phyloP scores from a whole-genome alignment of 148 eudicot genomes.

The Fallopia convolvulus region DNA sequence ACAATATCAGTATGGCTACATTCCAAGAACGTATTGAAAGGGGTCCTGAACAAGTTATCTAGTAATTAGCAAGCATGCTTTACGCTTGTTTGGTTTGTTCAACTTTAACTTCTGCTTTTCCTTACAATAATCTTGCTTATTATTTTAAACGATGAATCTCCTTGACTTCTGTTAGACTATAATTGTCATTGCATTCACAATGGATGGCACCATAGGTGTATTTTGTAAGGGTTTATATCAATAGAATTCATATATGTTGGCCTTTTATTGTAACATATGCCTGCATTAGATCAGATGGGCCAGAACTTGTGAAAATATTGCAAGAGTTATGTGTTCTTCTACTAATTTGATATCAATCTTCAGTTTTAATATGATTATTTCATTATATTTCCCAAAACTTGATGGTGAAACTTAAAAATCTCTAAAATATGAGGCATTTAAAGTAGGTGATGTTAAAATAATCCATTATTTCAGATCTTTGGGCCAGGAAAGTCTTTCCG shows the following conservation, averaged over 20 bases:
- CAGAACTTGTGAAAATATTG: not conserved
- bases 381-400: not conserved
- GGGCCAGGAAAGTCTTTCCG: not conserved
- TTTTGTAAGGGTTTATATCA: not conserved
- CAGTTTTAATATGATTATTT: not conserved
- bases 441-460: not conserved
- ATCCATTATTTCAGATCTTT: not conserved
- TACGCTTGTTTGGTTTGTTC: not conserved
- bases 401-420: not conserved
- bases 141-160: not conserved
- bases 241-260: not conserved
- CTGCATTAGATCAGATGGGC: not conserved
- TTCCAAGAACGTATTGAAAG: constrained; percentile 57
- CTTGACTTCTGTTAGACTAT: not conserved
- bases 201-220: not conserved
- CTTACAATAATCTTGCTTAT: not conserved
- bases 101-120: not conserved
- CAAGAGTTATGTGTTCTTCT: not conserved
- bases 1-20: constrained; percentile 62
- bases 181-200: not conserved
- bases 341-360: not conserved
- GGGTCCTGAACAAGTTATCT: constrained; percentile 76
- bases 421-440: not conserved
- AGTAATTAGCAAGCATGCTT: constrained; percentile 36
- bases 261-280: not conserved